Evolutionary conservation across 2,329 filamentous ascomycete genomes (phyloP), one percentile per base, ranked within the genome.

Genomic region (Thielaviopsis cerberus): DNA sequence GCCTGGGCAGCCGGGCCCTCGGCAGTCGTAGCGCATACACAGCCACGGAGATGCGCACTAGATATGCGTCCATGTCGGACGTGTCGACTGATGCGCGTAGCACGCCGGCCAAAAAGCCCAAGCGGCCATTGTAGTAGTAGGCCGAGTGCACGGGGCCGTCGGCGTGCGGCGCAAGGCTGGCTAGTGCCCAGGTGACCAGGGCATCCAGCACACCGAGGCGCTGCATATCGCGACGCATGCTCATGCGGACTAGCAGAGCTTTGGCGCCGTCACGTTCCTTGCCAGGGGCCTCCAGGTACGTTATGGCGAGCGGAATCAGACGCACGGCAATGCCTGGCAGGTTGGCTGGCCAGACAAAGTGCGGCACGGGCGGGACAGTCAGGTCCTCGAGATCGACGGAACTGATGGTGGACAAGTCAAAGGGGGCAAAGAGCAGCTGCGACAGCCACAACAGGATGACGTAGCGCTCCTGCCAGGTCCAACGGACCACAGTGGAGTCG

Each of bases 221-320:
- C 69, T 91, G 86, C 88, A 97, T 95, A 67, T 98, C 92, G 53
- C 80, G 81, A 17, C 92, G 80, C 67, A 90, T 81, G n/a, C 83
- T 80, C 52, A 96, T 74, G 52, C 89, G 80, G 20, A 94, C 86
- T 7, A 98, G 74, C 24, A 97, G 74, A 1, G 80, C 76, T 60
- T 85, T 88, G n/a, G 92, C 90, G 10, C 89, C 88, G 69, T 92
- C 88, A 59, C 87, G 81, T 67, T 96, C 91, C 65, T 94, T 96
- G 0, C 90, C 88, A 0, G 91, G 78, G 0, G 79, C 81, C 5
- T 79, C 73, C 17, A 97, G 76, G 65, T 88, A 87, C 59, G 78
- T 76, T 57, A 88, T 72, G 6, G 83, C 86, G 25, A 94, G 69
- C 0, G 81, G 79, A 4, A 95, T 72, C 10, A 92, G 74, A 15